Evolutionary conservation across 2,329 filamentous ascomycete species (phyloP).

Genomic region (Diaporthe ampelina): DNA sequence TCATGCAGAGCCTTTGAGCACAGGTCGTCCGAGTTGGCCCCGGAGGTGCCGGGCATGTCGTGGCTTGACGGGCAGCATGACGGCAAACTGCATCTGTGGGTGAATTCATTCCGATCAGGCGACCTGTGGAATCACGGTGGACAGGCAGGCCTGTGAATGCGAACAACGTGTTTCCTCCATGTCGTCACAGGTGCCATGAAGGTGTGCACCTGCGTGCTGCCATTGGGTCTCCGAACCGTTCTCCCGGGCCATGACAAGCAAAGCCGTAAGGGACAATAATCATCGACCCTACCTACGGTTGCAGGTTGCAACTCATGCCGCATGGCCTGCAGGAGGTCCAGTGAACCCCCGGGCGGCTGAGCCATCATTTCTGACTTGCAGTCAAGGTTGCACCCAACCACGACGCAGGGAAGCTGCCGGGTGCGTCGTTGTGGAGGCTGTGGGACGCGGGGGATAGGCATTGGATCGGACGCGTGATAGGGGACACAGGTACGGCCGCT

Average conservation of each 20-base stretch:
- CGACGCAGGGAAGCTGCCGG: constrained; percentile 12
- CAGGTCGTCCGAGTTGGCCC: background rate
- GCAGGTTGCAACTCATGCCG: background rate
- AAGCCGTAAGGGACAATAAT: background rate
- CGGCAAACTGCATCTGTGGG: constrained; percentile 24
- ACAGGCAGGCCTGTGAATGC: background rate
- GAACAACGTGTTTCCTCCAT: constrained; percentile 19
- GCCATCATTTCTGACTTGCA: constrained; percentile 25
- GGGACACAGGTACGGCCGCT: constrained; percentile 29
- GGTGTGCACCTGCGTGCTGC: constrained; percentile 37
- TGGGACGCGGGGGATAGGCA: constrained; percentile 31
- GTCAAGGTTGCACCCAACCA: constrained; percentile 29
- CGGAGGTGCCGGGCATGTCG: constrained; percentile 24
- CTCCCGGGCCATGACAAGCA: constrained; percentile 13
- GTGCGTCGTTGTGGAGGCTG: constrained; percentile 17
- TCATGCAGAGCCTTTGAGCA: background rate
- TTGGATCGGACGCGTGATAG: constrained; percentile 27
- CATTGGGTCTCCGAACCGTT: constrained; percentile 35
- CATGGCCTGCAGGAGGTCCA: constrained; percentile 30
- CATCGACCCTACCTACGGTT: constrained; percentile 9
- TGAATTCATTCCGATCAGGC: background rate
- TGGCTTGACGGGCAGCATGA: constrained; percentile 26
- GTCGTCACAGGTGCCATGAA: constrained; percentile 30
- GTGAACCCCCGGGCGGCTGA: background rate
- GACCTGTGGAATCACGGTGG: constrained; percentile 21